Evolutionary conservation across 106 monocot species (phyloP), one percentile per base, ranked within the genome.

Genomic region (Acanthochlamys bracteata): DNA sequence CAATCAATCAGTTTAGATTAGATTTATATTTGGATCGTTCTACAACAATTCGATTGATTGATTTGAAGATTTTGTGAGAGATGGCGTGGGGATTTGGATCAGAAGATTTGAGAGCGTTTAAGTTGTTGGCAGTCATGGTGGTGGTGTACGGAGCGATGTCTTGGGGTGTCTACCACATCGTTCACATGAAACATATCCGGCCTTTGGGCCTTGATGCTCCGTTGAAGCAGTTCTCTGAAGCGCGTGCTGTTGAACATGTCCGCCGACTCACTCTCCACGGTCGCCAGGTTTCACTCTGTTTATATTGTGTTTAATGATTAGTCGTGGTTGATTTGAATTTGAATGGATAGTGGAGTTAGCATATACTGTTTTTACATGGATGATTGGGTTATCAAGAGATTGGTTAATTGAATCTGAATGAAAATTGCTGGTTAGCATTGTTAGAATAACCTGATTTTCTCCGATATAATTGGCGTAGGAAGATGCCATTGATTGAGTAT

Each of bases 121-220:
- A 73, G 69, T 73, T 75, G 62, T 78, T 92, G 21, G 41, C 83
- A 20, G 71, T 53, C 13, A 82, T 98, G n/a, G 57, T 73, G 9
- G 63, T 53, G 11, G 52, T 92, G 59, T 88, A 82, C 70, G 82
- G 69, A 11, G 15, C 66, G 74, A 77, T 89, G 76, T 66, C 92
- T 15, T 65, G 59, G 72, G 25, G 72, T n/a, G 79, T 78, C 23
- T 79, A 92, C 83, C 11, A 0, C 57, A 54, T 88, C 74, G 12
- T 85, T 41, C 85, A 89, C 81, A 72, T 79, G 75, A 64, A 69
- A 41, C 88, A 98, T 66, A 74, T 98, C 53, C 23, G 42, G 4
- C 92, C 98, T 1, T 82, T 98, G 20, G 78, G 72, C 19, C n/a
- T 12, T 43, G 83, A 89, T 68, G 92, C 98, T 10, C 81, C 92